Percentiles rank a stretch among this genome's conserved stretches.
These are phyloP conservation scores for Copromyces sp. DNA, from an alignment of 495 filamentous ascomycete species.

Conservation along the genomic window DNA sequence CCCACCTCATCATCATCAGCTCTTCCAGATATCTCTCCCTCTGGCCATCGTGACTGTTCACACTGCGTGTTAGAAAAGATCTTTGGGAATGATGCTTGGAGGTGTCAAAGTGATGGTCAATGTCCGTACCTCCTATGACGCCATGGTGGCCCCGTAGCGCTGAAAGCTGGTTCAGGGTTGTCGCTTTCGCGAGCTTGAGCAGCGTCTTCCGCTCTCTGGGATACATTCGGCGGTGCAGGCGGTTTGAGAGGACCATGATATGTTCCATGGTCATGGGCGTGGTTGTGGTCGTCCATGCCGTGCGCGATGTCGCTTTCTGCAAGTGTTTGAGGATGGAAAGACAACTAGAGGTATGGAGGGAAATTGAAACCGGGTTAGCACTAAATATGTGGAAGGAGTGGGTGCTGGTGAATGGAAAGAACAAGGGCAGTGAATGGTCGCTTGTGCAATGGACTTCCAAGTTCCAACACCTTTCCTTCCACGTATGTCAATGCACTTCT, in stretches of 20 bases:
- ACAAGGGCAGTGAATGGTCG: background rate
- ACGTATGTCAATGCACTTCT: background rate
- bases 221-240: background rate
- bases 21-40: no score
- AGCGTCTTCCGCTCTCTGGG: background rate
- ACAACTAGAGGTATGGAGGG: background rate
- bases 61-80: background rate
- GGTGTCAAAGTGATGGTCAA: background rate
- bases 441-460: background rate
- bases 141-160: background rate
- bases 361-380: rapidly evolving
- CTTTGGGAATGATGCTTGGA: background rate
- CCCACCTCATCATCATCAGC: no score
- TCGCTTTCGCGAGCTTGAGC: background rate
- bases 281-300: no score
- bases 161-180: background rate
- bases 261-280: background rate
- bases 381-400: background rate
- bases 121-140: background rate
- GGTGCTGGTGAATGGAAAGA: background rate
- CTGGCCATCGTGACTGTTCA: background rate
- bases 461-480: background rate
- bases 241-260: background rate
- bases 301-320: background rate
- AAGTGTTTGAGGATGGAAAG: background rate